A percentile compares a stretch with the other conserved stretches of the same genome.
Evolutionary conservation across 257 asterid species (phyloP).

Genomic region (Dorcoceras hygrometricum): DNA sequence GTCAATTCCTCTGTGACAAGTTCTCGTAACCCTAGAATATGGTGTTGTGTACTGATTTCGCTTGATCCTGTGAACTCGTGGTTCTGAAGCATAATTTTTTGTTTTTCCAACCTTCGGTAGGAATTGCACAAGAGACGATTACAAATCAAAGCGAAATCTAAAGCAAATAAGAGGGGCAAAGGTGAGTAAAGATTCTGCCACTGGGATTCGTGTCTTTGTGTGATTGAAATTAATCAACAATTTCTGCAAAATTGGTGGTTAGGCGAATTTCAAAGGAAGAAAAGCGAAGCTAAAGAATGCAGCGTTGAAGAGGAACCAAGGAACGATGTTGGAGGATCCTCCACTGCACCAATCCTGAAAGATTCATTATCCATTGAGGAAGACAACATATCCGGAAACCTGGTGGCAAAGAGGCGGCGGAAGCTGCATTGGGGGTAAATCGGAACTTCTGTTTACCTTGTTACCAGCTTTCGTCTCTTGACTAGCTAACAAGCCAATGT

Average conservation of each 20-base stretch:
- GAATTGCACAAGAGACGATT: slow-evolving; percentile 82
- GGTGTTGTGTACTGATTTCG: background rate
- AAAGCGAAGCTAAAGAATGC: slow-evolving; percentile 23
- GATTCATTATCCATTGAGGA: slow-evolving; percentile 24
- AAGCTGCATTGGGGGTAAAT: slow-evolving; percentile 86
- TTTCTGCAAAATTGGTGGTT: slow-evolving; percentile 25
- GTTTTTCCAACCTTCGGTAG: slow-evolving; percentile 28
- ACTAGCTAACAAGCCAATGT: too few relatives aligned
- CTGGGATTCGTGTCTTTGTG: background rate
- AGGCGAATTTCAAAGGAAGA: slow-evolving; percentile 40
- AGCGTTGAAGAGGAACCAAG: slow-evolving; percentile 22
- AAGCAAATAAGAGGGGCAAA: slow-evolving; percentile 46
- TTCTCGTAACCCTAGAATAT: background rate
- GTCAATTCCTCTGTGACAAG: background rate
- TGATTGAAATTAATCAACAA: background rate
- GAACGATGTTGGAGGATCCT: slow-evolving; percentile 26
- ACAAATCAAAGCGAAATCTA: slow-evolving; percentile 67
- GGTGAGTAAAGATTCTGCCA: slow-evolving; percentile 37
- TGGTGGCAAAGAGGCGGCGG: slow-evolving; percentile 38
- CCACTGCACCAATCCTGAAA: slow-evolving; percentile 15
- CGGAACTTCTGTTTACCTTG: slow-evolving; percentile 4
- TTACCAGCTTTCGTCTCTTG: slow-evolving; percentile 6
- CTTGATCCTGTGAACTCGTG: slow-evolving; percentile 1
- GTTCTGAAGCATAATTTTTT: background rate
- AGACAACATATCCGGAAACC: slow-evolving; percentile 24